A percentile compares a stretch with the other conserved stretches of the same genome.
Conservation (phyloP, 2,329 filamentous ascomycete genomes). For the Ophiobolus disseminans region DNA sequence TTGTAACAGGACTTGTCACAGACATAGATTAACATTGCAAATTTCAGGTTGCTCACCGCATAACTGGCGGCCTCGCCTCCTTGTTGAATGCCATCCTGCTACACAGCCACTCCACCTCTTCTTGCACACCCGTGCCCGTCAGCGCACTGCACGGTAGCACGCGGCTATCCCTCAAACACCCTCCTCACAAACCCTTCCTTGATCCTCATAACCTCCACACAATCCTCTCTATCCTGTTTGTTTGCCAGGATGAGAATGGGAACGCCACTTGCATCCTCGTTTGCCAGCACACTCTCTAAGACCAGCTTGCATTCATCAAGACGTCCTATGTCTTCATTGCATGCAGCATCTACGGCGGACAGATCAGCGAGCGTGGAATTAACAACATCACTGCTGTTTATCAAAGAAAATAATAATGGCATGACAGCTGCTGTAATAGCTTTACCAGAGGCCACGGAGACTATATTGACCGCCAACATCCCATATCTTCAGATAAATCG, state of each 20-base stretch:
- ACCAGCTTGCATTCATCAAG: conserved; percentile 89
- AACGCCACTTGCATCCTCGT: conserved; percentile 87
- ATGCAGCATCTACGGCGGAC: conserved; percentile 39
- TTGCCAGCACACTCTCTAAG: conserved; percentile 86
- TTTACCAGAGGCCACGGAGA: conserved; percentile 90
- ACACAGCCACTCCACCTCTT: conserved; percentile 96
- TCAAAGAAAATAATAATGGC: conserved; percentile 98
- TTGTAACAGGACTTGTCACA: too few species aligned
- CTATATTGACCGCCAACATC: conserved; percentile 94
- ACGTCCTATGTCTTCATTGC: conserved; percentile 57
- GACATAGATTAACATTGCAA: too few species aligned
- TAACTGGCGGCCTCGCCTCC: conserved; percentile 87
- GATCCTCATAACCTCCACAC: conserved; percentile 94
- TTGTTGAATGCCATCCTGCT: conserved; percentile 96
- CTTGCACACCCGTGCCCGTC: conserved; percentile 80
- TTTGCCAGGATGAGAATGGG: conserved; percentile 92
- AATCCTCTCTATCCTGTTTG: conserved; percentile 97
- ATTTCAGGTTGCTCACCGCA: too few species aligned
- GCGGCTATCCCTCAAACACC: conserved; percentile 94
- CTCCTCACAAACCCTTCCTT: conserved; percentile 96
- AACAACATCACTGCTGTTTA: conserved; percentile 92
- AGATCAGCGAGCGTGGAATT: conserved; percentile 73
- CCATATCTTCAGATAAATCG: conserved; percentile 99
- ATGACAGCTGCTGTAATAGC: conserved; percentile 92
- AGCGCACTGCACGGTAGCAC: conserved; percentile 93